These are phyloP conservation scores for Colletotrichum horii DNA, from an alignment of 2,329 filamentous ascomycete species.

Conservation along the genomic window DNA sequence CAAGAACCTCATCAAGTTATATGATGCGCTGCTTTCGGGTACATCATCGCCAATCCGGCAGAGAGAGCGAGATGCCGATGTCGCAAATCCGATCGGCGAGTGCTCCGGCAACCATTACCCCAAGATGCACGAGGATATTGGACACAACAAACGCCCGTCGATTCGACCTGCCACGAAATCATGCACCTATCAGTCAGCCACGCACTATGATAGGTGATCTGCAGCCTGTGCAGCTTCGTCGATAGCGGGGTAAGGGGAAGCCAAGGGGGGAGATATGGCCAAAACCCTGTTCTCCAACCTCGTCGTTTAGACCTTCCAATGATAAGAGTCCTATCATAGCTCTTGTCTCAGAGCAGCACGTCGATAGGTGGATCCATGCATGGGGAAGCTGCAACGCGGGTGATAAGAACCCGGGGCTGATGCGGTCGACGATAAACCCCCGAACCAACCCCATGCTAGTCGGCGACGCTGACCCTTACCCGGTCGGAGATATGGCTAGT, in stretches of 20 bases:
- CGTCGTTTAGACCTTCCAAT: not conserved
- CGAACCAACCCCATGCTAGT: not conserved
- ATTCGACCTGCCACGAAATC: not conserved
- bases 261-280: not conserved
- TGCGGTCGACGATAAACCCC: not conserved
- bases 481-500: not conserved
- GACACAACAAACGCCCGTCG: not conserved
- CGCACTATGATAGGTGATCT: not conserved
- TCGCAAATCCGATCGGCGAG: not conserved
- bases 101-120: not conserved
- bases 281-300: not conserved
- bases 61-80: not conserved
- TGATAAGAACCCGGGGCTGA: not conserved
- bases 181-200: not conserved
- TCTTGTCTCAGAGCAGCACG: not conserved
- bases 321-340: not conserved
- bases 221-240: not conserved
- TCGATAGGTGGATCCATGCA: not conserved
- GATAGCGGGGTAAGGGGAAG: not conserved
- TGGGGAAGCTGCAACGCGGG: not conserved
- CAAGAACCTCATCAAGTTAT: not conserved
- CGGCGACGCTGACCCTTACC: not conserved
- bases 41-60: not conserved
- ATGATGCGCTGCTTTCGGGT: not conserved
- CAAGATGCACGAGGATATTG: not conserved